Base-by-base conservation (phyloP, 2,329 filamentous ascomycete genomes). In the Fusarium zealandicum region DNA sequence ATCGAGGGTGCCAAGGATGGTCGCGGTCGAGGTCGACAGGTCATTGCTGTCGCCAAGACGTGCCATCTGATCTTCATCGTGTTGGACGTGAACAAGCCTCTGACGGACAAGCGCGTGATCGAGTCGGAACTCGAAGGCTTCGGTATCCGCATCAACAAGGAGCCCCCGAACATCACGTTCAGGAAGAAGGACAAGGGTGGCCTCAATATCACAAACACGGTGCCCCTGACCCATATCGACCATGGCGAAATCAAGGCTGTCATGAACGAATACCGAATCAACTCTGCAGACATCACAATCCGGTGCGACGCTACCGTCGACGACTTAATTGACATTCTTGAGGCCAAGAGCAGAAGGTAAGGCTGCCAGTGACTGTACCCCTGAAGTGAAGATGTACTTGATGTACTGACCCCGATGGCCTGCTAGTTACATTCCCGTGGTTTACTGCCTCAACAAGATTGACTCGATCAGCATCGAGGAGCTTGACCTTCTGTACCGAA, bases 131-230 rank as follows among this genome's bases (percentile, higher is more conserved):
- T 99, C 72, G 95, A 99, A 74, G 95, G 95, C 7, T 99, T 99
- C 69, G 95, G 95, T 28, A 97, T 99, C 72, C 86, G 95, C 51
- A 93, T 98, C 80, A 99, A 99, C 82, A 99, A 98, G 80, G 79
- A 87, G 67, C 95, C 95, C 20, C 95, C 95, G 33, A 99, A 99
- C 74, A 99, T 99, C 70, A 90, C 95, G n/a, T 96, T 97, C 82
- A 96, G 89, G 78, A 99, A 99, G 82, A 99, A 99, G 82, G 95
- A 99, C 77, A 98, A 98, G 72, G 95, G 95, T 66, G 95, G 95
- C 30, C 86, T 99, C 71, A 93, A 90, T 70, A 95, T 99, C 71
- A 96, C 93, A n/a, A 95, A 86, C 76, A 99, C 95, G 3, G 89
- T 95, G 37, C 92, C 93, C 5, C 80, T 99, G 65, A 89, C 89